Evolutionary conservation across 2,329 filamentous ascomycete genomes (phyloP).

Genomic region (Gremmenia infestans): DNA sequence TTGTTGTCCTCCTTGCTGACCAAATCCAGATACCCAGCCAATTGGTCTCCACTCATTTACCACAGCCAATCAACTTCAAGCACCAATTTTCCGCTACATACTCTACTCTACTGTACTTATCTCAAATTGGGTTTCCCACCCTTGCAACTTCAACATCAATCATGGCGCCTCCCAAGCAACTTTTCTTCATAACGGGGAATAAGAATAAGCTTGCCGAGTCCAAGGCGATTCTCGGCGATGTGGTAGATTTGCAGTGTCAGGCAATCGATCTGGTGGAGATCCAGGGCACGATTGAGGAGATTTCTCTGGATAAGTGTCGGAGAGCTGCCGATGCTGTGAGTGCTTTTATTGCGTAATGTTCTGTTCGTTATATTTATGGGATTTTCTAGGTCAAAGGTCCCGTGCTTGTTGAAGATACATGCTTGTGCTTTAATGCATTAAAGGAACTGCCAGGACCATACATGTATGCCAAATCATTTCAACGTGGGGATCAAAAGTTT

Average conservation of each 20-base stretch:
- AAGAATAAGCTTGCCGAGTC: constrained; percentile 90
- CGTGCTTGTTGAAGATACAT: constrained; percentile 93
- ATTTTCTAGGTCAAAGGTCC: constrained; percentile 66
- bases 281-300: constrained; percentile 87
- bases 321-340: constrained; percentile 72
- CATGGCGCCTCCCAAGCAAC: constrained; percentile 33
- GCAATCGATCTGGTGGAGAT: constrained; percentile 80
- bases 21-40: not conserved
- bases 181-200: constrained; percentile 97
- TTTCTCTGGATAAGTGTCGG: constrained; percentile 81
- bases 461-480: constrained; percentile 55
- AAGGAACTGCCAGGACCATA: constrained; percentile 92
- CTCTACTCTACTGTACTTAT: not conserved
- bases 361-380: not conserved
- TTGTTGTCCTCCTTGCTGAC: not conserved
- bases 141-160: not conserved
- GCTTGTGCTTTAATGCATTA: constrained; percentile 85
- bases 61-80: not conserved
- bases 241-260: constrained; percentile 68
- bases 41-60: not conserved
- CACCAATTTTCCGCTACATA: not conserved
- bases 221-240: constrained; percentile 71
- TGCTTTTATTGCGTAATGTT: constrained; percentile 2
- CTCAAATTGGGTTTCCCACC: not conserved
- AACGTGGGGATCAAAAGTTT: not conserved